Conservation (phyloP, 495 filamentous ascomycete genomes). For the Neurospora sp. region DNA sequence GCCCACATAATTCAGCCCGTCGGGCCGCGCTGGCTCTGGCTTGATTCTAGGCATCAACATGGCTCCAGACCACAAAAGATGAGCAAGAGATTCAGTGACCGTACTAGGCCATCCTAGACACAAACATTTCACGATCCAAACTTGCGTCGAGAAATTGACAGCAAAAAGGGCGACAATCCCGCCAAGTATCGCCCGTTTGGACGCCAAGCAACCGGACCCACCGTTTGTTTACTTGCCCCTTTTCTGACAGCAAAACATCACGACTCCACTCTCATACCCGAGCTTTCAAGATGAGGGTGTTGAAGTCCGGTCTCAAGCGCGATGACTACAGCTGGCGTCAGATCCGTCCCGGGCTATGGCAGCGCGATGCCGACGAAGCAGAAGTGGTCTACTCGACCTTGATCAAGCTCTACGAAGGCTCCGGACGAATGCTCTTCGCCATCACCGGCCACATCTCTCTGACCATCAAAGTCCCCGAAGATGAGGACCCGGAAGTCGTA, state of each 20-base stretch:
- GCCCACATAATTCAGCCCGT: neutral
- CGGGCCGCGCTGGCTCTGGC: neutral
- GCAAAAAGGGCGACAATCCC: neutral
- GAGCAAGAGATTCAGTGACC: no score
- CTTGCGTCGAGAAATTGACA: neutral
- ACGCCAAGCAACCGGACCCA: neutral
- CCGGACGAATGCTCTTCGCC: conserved; percentile 31
- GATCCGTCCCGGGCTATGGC: conserved; percentile 20
- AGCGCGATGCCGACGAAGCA: conserved; percentile 35
- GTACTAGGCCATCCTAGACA: no score
- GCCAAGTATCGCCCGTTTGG: neutral
- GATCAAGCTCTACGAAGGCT: conserved; percentile 27
- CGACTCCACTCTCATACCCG: neutral
- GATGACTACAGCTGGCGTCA: conserved; percentile 14
- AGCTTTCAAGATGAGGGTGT: neutral
- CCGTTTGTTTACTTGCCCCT: neutral
- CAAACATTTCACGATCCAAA: no score
- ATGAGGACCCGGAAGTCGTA: neutral
- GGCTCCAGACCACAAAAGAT: neutral
- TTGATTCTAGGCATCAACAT: neutral
- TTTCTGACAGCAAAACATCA: neutral
- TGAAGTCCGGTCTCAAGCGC: neutral
- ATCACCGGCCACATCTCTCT: conserved; percentile 23
- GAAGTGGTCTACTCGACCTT: conserved; percentile 34
- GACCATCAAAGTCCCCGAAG: neutral